Evolutionary conservation across 1,284 basidiomycete species (phyloP).

Genomic region (Apiotrichum gamsii): DNA sequence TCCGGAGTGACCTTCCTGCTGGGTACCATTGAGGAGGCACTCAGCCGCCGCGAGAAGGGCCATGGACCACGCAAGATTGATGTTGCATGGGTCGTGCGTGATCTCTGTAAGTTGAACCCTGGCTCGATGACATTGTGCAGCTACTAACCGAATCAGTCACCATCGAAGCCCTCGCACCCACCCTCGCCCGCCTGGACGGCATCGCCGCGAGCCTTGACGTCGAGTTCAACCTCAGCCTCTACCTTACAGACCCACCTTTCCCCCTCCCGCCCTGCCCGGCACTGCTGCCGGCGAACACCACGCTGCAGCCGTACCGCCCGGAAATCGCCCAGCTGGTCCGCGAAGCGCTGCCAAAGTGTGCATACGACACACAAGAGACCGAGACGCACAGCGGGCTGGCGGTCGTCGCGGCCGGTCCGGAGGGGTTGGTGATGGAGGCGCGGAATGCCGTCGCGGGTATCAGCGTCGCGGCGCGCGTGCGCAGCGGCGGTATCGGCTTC

Average conservation of each 20-base stretch:
- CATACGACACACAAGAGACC: background rate
- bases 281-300: constrained; percentile 20
- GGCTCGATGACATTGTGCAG: background rate
- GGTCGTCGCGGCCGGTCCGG: constrained; percentile 42
- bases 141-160: constrained; percentile 18
- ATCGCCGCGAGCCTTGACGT: constrained; percentile 17
- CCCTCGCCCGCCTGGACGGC: constrained; percentile 25
- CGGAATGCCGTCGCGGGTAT: constrained; percentile 36
- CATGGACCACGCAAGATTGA: constrained; percentile 24
- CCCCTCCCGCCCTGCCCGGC: constrained; percentile 24
- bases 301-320: constrained; percentile 32
- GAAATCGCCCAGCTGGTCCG: constrained; percentile 34
- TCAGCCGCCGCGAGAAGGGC: constrained; percentile 21
- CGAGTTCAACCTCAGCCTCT: constrained; percentile 27
- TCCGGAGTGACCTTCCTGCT: constrained; percentile 43
- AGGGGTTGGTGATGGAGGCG: constrained; percentile 38
- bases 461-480: constrained; percentile 23
- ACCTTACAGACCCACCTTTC: constrained; percentile 33
- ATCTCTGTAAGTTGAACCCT: constrained; percentile 42
- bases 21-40: constrained; percentile 38
- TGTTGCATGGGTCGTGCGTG: constrained; percentile 39
- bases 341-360: constrained; percentile 22
- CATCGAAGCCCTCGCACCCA: constrained; percentile 34
- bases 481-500: constrained; percentile 35
- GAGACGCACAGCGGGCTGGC: constrained; percentile 28